Percentiles rank a stretch among this genome's conserved stretches.
phyloP scores from a whole-genome alignment of 2,329 filamentous ascomycete genomes.

The Hypocrella siamensis region DNA sequence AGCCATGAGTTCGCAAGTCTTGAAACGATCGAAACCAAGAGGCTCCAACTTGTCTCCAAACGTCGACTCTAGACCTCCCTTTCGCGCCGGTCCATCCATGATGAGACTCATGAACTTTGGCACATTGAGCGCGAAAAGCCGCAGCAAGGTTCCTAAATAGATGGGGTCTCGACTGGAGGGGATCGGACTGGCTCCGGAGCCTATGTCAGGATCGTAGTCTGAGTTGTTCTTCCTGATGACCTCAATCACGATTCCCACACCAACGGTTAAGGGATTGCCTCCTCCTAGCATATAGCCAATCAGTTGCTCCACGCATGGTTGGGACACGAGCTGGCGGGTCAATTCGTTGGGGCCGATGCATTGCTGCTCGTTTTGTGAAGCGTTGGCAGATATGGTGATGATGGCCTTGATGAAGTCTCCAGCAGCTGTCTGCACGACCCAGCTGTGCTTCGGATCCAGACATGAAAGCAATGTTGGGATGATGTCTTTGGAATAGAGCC shows the following conservation, averaged over 20 bases:
- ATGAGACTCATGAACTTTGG: slow-evolving; percentile 90
- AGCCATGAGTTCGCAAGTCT: slow-evolving; percentile 97
- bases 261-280: slow-evolving; percentile 87
- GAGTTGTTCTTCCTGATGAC: slow-evolving; percentile 99
- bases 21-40: slow-evolving; percentile 92
- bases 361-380: slow-evolving; percentile 95
- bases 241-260: slow-evolving; percentile 94
- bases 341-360: slow-evolving; percentile 97
- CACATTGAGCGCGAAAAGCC: slow-evolving; percentile 79
- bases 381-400: slow-evolving; percentile 96
- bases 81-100: slow-evolving; percentile 58
- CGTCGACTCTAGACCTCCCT: slow-evolving; percentile 65
- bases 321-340: slow-evolving; percentile 84
- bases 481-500: slow-evolving; percentile 79
- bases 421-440: slow-evolving; percentile 87
- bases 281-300: slow-evolving; percentile 84
- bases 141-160: slow-evolving; percentile 78
- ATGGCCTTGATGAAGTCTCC: slow-evolving; percentile 98
- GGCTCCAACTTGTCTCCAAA: slow-evolving; percentile 88
- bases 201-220: slow-evolving; percentile 89
- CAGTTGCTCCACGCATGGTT: slow-evolving; percentile 67
- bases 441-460: slow-evolving; percentile 68
- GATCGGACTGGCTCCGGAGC: slow-evolving; percentile 60
- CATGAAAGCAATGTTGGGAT: slow-evolving; percentile 79
- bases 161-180: slow-evolving; percentile 86